phyloP scores from a whole-genome alignment of 2,329 filamentous ascomycete species.

The Coniochaeta sp. region DNA sequence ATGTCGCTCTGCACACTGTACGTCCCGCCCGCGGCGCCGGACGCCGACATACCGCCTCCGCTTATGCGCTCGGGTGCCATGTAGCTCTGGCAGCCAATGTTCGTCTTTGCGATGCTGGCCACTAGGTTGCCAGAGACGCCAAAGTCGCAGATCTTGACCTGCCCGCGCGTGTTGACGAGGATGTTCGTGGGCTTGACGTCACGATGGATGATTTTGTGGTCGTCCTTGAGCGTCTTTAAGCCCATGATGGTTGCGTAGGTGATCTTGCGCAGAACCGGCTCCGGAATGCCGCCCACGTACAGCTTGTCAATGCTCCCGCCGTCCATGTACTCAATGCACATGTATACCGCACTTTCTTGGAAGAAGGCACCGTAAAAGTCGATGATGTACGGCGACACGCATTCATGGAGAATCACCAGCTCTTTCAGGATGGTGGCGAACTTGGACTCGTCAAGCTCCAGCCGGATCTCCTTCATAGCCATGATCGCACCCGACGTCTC shows the following conservation, averaged over 20 bases:
- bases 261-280: constrained; percentile 82
- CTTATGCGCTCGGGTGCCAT: constrained; percentile 97
- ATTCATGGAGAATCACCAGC: constrained; percentile 90
- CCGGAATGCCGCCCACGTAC: constrained; percentile 84
- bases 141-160: constrained; percentile 98
- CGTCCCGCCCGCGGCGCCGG: constrained; percentile 67
- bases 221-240: constrained; percentile 87
- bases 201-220: constrained; percentile 98
- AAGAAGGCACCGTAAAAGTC: constrained; percentile 99
- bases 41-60: constrained; percentile 69
- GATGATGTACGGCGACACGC: constrained; percentile 91
- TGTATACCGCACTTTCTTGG: constrained; percentile 97
- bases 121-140: constrained; percentile 95
- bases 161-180: constrained; percentile 78
- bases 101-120: constrained; percentile 95
- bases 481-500: constrained; percentile 70
- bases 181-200: constrained; percentile 99
- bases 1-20: constrained; percentile 98
- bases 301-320: constrained; percentile 96
- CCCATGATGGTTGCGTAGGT: constrained; percentile 86
- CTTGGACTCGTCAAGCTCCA: constrained; percentile 94
- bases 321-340: constrained; percentile 99
- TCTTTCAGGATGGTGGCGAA: constrained; percentile 98
- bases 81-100: constrained; percentile 98
- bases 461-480: constrained; percentile 98